phyloP scores from a whole-genome alignment of 495 filamentous ascomycete genomes.

The Neurospora sp. region DNA sequence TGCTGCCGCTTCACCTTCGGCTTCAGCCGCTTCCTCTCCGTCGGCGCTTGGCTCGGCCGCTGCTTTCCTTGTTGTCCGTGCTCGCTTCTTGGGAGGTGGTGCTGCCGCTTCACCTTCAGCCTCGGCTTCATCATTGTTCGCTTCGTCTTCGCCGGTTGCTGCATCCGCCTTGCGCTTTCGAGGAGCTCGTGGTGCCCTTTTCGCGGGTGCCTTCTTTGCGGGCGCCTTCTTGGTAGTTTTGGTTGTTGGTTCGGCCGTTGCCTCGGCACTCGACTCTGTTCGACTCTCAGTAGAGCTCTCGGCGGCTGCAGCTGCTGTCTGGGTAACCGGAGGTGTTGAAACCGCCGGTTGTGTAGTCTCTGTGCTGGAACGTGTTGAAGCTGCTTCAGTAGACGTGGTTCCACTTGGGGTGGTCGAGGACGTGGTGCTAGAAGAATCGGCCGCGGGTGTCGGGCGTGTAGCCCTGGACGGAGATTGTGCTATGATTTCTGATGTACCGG shows the following conservation, averaged over 20 bases:
- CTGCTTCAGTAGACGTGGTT: not conserved
- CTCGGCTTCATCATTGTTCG: not conserved
- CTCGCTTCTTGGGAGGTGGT: slow-evolving; percentile 6
- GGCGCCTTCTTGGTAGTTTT: not conserved
- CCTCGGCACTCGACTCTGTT: not conserved
- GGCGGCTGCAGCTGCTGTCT: not conserved
- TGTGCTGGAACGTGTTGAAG: not conserved
- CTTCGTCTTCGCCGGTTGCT: not conserved
- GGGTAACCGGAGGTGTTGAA: not conserved
- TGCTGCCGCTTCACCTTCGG: slow-evolving; percentile 1
- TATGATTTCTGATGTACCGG: not conserved
- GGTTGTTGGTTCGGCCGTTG: not conserved
- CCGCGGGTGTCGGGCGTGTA: not conserved
- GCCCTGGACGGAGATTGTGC: not conserved
- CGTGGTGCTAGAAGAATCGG: not conserved
- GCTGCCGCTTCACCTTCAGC: slow-evolving; percentile 1
- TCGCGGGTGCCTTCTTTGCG: not conserved
- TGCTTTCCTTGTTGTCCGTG: not conserved
- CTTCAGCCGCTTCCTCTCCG: slow-evolving; percentile 3
- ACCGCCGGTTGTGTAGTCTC: not conserved
- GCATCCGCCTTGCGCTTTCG: slow-evolving; percentile 9
- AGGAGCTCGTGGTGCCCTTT: not conserved
- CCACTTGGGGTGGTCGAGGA: not conserved
- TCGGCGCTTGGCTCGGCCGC: slow-evolving; percentile 7
- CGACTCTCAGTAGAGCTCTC: not conserved